Percentiles rank a stretch among this genome's conserved stretches.
These are phyloP conservation scores for Lipomyces chichibuensis DNA, from an alignment of 805 yeast genomes.

Conservation along the genomic window DNA sequence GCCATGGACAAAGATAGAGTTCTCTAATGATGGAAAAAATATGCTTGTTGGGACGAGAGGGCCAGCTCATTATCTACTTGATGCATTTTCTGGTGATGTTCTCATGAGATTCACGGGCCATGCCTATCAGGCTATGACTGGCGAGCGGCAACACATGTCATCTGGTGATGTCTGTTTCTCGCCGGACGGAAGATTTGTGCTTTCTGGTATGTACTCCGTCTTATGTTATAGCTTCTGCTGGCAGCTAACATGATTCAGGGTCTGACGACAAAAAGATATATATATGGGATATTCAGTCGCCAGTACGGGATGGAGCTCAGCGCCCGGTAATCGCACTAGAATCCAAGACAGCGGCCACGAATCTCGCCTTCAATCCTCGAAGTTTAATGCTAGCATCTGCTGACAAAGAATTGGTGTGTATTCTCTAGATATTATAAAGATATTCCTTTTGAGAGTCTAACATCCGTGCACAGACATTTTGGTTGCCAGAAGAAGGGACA, in stretches of 20 bases:
- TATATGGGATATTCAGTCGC: conserved; percentile 53
- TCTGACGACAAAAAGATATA: conserved; percentile 57
- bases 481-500: conserved; percentile 24
- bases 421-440: too few species aligned
- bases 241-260: conserved; percentile 11
- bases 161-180: conserved; percentile 63
- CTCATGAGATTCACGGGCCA: conserved; percentile 55
- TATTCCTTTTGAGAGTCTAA: background rate
- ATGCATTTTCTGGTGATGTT: conserved; percentile 66
- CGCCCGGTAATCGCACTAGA: conserved; percentile 38
- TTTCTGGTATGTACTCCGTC: conserved; percentile 50
- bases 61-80: conserved; percentile 63
- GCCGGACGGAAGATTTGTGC: conserved; percentile 66
- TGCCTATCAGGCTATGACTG: conserved; percentile 48
- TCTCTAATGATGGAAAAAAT: conserved; percentile 74
- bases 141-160: conserved; percentile 45
- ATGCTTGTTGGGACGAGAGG: conserved; percentile 62
- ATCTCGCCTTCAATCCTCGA: conserved; percentile 64
- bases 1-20: conserved; percentile 68
- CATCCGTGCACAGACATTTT: conserved; percentile 20
- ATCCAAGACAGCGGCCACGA: conserved; percentile 42
- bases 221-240: background rate
- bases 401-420: conserved; percentile 50
- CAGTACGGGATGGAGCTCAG: conserved; percentile 30
- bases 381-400: conserved; percentile 66